Base-by-base conservation (phyloP, 2,329 filamentous ascomycete genomes). In the Microsporum canis region DNA sequence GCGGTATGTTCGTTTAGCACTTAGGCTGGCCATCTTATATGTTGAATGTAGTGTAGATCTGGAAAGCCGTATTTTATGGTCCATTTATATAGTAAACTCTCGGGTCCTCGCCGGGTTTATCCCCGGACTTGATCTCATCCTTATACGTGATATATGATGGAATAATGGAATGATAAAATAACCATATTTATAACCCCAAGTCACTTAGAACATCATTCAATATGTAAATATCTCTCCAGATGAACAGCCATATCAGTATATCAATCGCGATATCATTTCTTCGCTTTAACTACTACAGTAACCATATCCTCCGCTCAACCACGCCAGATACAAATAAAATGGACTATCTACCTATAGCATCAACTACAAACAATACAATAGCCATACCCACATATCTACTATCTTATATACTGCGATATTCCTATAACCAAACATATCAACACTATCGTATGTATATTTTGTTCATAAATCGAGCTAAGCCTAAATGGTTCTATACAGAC, bases 1-100 rank as follows among this genome's bases (percentile, higher is more conserved):
- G 58, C 70, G 76, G 66, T 80, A 78, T 23, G 7, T 12, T 8
- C 10, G 69, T 62, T 0, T 53, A 5, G 31, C 5, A 4, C 33
- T 14, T 38, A 12, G 1, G 12, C 23, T 17, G 12, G 5, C 3
- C 5, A 31, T 14, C 12, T 29, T 6, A n/a, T 6, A 47, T 61
- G 39, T 47, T 43, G 4, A 17, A 43, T 10, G 36, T 27, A 33
- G 27, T n/a, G 1, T 1, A 17, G 23, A 10, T 2, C 34, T 36
- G 34, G 2, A 23, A 23, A 23, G 2, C 3, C 17, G 5, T 2
- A 23, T 23, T 23, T 8, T 1, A 17, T 45, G 6, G 17, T 45
- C 17, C 17, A 23, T 49, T 29, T 49, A 49, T 14, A 55, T 36
- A 3, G 27, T 49, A 5, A n/a, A 55, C 17, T 31, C 49, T 55